Percentiles rank a stretch among this genome's conserved stretches.
Evolutionary conservation across 2,329 filamentous ascomycete genomes (phyloP).

Genomic region (Claviceps sorghi): DNA sequence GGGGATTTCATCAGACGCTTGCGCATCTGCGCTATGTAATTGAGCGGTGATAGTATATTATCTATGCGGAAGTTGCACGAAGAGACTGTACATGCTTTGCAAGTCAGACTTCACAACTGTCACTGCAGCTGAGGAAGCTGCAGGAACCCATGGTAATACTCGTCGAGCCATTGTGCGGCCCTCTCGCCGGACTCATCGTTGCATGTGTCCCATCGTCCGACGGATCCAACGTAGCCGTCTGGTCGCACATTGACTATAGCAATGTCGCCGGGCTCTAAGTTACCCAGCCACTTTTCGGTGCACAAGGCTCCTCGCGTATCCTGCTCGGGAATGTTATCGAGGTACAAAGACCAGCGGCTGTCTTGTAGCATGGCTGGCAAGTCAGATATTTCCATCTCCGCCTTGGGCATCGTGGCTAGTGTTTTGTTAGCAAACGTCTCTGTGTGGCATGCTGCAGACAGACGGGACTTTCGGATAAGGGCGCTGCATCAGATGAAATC

Average conservation of each 20-base stretch:
- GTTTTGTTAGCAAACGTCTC: neutral
- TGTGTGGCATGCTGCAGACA: neutral
- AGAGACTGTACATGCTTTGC: neutral
- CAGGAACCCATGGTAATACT: slow-evolving; percentile 40
- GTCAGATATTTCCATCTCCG: slow-evolving; percentile 49
- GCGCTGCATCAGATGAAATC: slow-evolving; percentile 7
- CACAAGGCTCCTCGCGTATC: slow-evolving; percentile 38
- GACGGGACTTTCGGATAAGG: neutral
- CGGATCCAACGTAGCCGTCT: slow-evolving; percentile 59
- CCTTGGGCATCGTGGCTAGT: slow-evolving; percentile 43
- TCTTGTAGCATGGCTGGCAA: slow-evolving; percentile 47
- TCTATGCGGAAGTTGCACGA: neutral
- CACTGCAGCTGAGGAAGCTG: slow-evolving; percentile 26
- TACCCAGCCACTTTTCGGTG: slow-evolving; percentile 56
- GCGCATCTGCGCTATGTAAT: neutral
- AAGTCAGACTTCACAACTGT: neutral
- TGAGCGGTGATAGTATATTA: neutral
- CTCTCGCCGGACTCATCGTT: slow-evolving; percentile 35
- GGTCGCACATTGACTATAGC: slow-evolving; percentile 55
- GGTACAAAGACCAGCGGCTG: slow-evolving; percentile 58
- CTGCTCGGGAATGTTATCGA: slow-evolving; percentile 47
- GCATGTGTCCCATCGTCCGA: slow-evolving; percentile 38
- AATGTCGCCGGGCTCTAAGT: slow-evolving; percentile 39
- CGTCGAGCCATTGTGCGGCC: slow-evolving; percentile 39
- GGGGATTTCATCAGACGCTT: neutral